phyloP scores from a whole-genome alignment of 169 alveolate genomes.

The Toxoplasma gondii region DNA sequence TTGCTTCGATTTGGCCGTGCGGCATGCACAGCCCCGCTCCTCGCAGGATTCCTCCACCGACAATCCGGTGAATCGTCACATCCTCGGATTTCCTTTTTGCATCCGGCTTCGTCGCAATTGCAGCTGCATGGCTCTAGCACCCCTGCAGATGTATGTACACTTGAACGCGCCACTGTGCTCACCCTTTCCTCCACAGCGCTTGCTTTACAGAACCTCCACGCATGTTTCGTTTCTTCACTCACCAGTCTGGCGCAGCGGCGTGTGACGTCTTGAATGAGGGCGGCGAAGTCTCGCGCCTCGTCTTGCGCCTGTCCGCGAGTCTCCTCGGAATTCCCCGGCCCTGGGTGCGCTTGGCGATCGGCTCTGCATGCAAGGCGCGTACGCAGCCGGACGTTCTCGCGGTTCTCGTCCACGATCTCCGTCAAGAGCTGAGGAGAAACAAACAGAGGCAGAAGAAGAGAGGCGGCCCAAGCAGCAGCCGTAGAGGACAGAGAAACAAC shows the following conservation, averaged over 20 bases:
- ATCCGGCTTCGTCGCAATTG: no score
- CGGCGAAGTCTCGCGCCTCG: background rate
- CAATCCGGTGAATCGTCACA: no score
- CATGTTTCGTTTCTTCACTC: background rate
- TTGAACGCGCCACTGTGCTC: no score
- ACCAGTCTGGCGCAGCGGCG: conserved; percentile 1
- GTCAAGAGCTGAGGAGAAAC: background rate
- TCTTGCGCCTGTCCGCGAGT: background rate
- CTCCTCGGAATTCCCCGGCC: background rate
- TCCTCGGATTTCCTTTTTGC: no score
- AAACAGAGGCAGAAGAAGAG: background rate
- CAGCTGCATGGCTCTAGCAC: no score
- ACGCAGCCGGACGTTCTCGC: conserved; percentile 16
- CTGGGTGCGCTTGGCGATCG: background rate
- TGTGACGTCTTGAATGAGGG: background rate
- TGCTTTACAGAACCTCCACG: background rate
- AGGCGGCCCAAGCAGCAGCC: no score
- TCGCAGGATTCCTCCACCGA: no score
- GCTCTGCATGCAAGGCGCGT: conserved; percentile 11
- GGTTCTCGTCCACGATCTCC: background rate
- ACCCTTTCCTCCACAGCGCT: no score
- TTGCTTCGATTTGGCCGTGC: no score
- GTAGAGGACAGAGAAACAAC: no score
- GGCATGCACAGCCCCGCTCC: no score
- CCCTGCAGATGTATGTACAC: no score